Percentiles rank a stretch among this genome's conserved stretches.
Evolutionary conservation across 2,329 filamentous ascomycete genomes (phyloP).

Genomic region (Leptographium procerum): DNA sequence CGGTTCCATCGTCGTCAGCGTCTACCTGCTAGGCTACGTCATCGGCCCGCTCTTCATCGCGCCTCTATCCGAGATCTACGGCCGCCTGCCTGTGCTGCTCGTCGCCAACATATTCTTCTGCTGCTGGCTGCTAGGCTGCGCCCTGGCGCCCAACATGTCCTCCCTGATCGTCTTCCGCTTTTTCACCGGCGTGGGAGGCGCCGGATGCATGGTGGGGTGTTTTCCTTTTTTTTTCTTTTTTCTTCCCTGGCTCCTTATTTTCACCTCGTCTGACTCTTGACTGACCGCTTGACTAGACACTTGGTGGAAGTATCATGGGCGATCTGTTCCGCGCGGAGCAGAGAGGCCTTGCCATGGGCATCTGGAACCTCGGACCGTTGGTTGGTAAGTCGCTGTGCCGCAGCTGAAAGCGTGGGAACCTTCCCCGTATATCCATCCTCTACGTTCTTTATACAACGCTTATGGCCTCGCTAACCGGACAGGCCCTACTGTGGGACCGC

Average conservation of each 20-base stretch:
- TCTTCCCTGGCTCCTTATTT: background rate
- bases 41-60: constrained; percentile 36
- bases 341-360: constrained; percentile 40
- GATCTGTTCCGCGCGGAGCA: constrained; percentile 30
- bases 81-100: constrained; percentile 55
- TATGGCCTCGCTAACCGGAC: constrained; percentile 7
- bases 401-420: too few species aligned
- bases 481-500: constrained; percentile 33
- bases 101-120: constrained; percentile 54
- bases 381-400: background rate
- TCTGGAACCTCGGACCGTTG: background rate
- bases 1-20: constrained; percentile 44
- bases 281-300: background rate
- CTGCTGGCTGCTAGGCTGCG: constrained; percentile 55
- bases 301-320: constrained; percentile 10
- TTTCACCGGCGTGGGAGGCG: constrained; percentile 11
- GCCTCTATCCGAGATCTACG: constrained; percentile 13
- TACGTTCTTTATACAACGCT: background rate
- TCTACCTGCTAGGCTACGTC: constrained; percentile 51
- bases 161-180: constrained; percentile 21
- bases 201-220: constrained; percentile 6
- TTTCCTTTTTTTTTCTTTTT: background rate
- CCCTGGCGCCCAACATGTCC: constrained; percentile 41
- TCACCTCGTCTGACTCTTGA: background rate
- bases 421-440: too few species aligned